Evolutionary conservation across 2,329 filamentous ascomycete genomes (phyloP), one percentile per base, ranked within the genome.

Genomic region (Akanthomyces lecanii): DNA sequence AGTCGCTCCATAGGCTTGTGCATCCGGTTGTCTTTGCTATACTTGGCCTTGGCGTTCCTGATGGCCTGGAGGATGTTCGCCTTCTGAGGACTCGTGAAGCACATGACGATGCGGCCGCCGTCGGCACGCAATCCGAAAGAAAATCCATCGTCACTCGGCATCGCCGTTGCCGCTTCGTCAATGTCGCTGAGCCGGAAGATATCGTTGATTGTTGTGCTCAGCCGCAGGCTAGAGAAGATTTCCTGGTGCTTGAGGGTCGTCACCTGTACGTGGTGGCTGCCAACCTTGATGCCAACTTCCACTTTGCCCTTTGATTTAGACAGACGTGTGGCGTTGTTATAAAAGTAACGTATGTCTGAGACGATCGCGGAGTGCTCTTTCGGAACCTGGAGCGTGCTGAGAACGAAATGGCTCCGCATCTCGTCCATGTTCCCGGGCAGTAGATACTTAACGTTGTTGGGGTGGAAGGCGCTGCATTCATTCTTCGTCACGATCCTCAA

Each of bases 301-400:
- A 89, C 86, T 68, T 87, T 86, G n/a, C 87, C 87, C 67, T 87
- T 88, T 1, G 86, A 87, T 69, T 88, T 88, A 1, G 87, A 89
- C 44, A 89, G 76, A 51, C 86, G 78, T 2, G 83, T 89, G 61
- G 89, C 83, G 3, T 85, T 83, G 65, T 89, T 85, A 68, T 87
- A 89, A 23, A 87, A 82, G 68, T 83, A 88, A 66, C 85, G 80
- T 7, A 85, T 85, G 69, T 90, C 87, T 2, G 83, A 86, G 3
- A 89, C 84, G 23, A 89, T 84, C 67, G 84, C 88, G 67, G 89
- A 86, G 1, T 87, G 90, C 69, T 90, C 87, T 68, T 89, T 89
- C 1, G 87, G 87, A 8, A 90, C 76, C 67, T 89, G 85, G 28
- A 89, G 76, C 68, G 88, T 84, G 63, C 82, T 87, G 18, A 89